Evolutionary conservation across 1,284 basidiomycete species (phyloP).

Genomic region (Farysia itapuensis): DNA sequence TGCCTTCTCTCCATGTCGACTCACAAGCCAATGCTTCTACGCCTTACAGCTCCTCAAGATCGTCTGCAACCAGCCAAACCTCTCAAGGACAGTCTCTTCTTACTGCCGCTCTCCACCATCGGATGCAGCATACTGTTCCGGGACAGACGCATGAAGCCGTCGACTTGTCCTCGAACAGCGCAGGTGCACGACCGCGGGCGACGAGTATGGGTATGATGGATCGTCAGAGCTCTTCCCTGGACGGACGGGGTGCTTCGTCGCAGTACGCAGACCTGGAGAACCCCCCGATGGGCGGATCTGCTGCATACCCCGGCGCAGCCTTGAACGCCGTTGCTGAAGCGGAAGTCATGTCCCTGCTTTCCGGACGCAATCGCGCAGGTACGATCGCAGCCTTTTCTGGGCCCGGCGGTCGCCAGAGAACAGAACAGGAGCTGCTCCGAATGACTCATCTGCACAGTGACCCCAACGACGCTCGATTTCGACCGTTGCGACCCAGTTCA

Average conservation of each 20-base stretch:
- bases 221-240: no score
- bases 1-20: slow-evolving; percentile 14
- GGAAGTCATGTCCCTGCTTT: slow-evolving; percentile 2
- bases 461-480: slow-evolving; percentile 1
- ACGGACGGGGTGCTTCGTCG: no score
- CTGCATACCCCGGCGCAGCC: background rate
- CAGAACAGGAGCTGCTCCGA: slow-evolving; percentile 49
- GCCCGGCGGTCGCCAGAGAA: slow-evolving; percentile 43
- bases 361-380: slow-evolving; percentile 46
- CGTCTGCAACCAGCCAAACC: slow-evolving; percentile 3
- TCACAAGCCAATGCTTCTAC: slow-evolving; percentile 3
- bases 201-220: slow-evolving; percentile 39
- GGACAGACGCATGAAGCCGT: slow-evolving; percentile 1
- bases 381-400: slow-evolving; percentile 54
- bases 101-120: slow-evolving; percentile 26
- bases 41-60: background rate
- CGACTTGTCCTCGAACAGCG: background rate
- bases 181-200: slow-evolving; percentile 6
- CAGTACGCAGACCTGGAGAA: background rate
- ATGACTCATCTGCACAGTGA: slow-evolving; percentile 29
- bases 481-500: slow-evolving; percentile 7
- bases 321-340: no score
- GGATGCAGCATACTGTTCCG: slow-evolving; percentile 14
- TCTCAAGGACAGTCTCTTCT: slow-evolving; percentile 18
- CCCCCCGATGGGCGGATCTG: background rate